phyloP scores from a whole-genome alignment of 2,329 filamentous ascomycete species.

The Fusarium avenaceum region DNA sequence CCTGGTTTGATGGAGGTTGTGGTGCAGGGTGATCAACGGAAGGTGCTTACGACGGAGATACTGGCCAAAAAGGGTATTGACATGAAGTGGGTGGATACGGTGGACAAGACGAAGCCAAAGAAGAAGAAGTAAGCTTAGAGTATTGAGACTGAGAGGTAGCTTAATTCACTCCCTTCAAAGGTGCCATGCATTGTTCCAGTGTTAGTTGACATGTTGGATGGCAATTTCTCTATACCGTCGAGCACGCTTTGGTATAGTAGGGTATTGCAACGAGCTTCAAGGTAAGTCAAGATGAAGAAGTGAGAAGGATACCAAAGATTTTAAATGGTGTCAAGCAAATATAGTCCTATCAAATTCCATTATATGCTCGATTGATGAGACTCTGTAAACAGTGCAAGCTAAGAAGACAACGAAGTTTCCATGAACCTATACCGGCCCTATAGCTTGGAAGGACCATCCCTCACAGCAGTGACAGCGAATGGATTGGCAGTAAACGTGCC shows the following conservation, averaged over 20 bases:
- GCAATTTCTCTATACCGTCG: too few species aligned
- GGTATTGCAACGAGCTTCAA: too few species aligned
- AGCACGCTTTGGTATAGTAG: too few species aligned
- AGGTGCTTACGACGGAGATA: constrained; percentile 33
- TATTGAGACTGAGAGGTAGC: background rate
- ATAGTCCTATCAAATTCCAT: background rate
- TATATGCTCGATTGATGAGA: background rate
- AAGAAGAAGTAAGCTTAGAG: constrained; percentile 32
- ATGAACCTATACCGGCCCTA: background rate
- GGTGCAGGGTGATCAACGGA: constrained; percentile 43
- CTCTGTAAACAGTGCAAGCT: too few species aligned
- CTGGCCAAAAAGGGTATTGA: constrained; percentile 33
- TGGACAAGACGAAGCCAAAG: constrained; percentile 42
- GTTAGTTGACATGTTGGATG: background rate
- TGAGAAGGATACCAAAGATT: too few species aligned
- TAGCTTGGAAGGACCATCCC: background rate
- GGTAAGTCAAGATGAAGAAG: too few species aligned
- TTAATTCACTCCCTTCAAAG: background rate
- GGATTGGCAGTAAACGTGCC: constrained; percentile 56
- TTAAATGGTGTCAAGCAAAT: too few species aligned
- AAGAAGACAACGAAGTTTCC: background rate
- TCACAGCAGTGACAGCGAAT: constrained; percentile 44
- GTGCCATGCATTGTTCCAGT: background rate
- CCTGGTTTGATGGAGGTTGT: constrained; percentile 43
- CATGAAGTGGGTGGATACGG: constrained; percentile 42